Evolutionary conservation across 2,329 filamentous ascomycete genomes (phyloP).

Genomic region (Diaporthe sp.): DNA sequence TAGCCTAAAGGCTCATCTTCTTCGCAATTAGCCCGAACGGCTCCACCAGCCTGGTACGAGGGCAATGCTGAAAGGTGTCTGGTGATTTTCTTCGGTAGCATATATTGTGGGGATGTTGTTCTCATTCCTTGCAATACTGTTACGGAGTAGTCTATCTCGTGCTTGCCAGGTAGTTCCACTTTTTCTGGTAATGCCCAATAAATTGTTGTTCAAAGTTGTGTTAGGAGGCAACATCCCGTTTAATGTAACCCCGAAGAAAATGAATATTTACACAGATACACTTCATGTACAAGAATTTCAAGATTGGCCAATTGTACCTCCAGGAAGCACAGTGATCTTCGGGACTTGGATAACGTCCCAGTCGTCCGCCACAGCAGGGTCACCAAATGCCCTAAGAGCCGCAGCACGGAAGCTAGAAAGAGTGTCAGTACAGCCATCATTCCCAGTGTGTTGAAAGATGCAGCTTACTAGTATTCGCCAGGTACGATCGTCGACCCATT

Average conservation of each 20-base stretch:
- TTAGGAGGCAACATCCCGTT: not conserved
- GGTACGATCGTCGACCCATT: conserved; percentile 10
- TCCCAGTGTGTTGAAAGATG: not conserved
- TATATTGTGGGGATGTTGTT: conserved; percentile 4
- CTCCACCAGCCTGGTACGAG: not conserved
- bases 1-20: not conserved
- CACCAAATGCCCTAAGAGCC: conserved; percentile 7
- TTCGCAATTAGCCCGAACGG: too few relatives aligned
- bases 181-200: not conserved
- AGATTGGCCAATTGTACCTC: conserved; percentile 15
- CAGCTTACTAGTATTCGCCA: conserved; percentile 11
- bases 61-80: not conserved
- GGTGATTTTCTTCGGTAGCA: conserved; percentile 1
- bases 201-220: not conserved
- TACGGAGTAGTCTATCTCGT: not conserved
- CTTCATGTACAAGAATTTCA: not conserved
- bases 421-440: not conserved
- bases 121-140: not conserved
- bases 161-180: not conserved
- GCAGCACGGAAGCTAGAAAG: not conserved
- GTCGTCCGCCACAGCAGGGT: not conserved
- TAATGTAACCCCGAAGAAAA: not conserved
- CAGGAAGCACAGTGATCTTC: conserved; percentile 11
- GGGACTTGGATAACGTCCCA: not conserved
- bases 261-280: not conserved